These are phyloP conservation scores for Omphalea diandra DNA, from an alignment of 441 rosid genomes.

Conservation along the genomic window DNA sequence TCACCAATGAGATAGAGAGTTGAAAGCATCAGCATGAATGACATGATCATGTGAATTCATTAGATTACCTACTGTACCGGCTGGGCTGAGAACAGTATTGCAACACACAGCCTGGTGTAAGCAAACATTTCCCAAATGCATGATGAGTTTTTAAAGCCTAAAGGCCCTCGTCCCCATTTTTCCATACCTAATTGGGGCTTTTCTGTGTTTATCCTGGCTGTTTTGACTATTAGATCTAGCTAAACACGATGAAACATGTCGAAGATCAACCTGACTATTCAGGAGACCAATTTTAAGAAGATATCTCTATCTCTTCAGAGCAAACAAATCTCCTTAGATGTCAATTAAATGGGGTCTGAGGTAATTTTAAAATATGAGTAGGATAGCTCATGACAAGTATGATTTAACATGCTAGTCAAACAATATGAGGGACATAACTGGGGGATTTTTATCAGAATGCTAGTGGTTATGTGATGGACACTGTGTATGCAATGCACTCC, in stretches of 20 bases:
- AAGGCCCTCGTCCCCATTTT: neutral
- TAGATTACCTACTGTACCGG: neutral
- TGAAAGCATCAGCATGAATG: neutral
- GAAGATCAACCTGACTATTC: neutral
- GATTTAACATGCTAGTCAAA: neutral
- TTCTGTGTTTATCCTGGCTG: neutral
- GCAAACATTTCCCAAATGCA: neutral
- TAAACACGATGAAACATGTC: neutral
- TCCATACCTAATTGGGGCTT: neutral
- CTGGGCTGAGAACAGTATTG: neutral
- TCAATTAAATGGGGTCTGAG: neutral
- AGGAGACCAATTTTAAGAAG: neutral
- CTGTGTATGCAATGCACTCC: neutral
- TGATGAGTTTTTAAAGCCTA: neutral
- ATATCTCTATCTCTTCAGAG: neutral
- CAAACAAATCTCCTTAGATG: neutral
- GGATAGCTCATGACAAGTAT: neutral
- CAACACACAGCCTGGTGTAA: neutral
- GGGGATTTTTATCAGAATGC: neutral
- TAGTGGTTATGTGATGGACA: neutral
- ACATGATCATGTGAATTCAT: neutral
- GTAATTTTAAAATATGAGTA: neutral
- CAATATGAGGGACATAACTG: neutral
- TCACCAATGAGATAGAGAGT: neutral
- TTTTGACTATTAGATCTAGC: neutral